These are phyloP conservation scores for Backusella liffmaniae DNA, from an alignment of 192 early-diverging fungal species.

Conservation along the genomic window DNA sequence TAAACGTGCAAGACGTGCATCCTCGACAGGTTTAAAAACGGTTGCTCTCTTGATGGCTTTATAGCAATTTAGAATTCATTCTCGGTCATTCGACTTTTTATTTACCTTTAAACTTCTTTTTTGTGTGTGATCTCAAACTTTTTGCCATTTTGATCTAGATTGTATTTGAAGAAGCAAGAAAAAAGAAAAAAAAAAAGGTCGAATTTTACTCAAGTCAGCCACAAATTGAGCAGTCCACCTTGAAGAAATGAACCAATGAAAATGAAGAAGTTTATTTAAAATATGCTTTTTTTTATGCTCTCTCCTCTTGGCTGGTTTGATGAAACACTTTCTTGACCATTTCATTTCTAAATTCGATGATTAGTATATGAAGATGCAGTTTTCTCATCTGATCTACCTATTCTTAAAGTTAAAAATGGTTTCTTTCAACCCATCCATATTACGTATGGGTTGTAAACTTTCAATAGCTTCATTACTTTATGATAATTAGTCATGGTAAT, in stretches of 20 bases:
- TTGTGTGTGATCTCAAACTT: conserved; percentile 33
- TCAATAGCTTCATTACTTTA: conserved; percentile 20
- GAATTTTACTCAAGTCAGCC: no score
- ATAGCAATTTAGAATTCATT: neutral
- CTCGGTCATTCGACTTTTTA: neutral
- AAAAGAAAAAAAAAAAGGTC: conserved; percentile 13
- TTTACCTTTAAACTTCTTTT: conserved; percentile 30
- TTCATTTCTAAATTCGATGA: conserved; percentile 11
- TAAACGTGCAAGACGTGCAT: conserved; percentile 46
- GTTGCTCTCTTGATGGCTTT: conserved; percentile 56
- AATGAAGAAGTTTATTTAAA: neutral
- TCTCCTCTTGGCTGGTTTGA: neutral
- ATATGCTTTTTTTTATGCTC: neutral
- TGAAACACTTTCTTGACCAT: conserved; percentile 18
- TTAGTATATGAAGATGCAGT: neutral
- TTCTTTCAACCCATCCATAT: conserved; percentile 31
- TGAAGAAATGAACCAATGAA: neutral
- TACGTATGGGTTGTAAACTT: conserved; percentile 15
- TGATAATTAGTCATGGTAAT: neutral
- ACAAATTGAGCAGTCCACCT: neutral
- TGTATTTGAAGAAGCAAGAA: neutral
- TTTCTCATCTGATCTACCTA: conserved; percentile 14
- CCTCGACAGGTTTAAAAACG: conserved; percentile 55
- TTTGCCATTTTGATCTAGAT: conserved; percentile 25
- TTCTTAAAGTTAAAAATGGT: conserved; percentile 28